Conservation (phyloP, 768 basidiomycete genomes). For the Rhizopogon roseolus region DNA sequence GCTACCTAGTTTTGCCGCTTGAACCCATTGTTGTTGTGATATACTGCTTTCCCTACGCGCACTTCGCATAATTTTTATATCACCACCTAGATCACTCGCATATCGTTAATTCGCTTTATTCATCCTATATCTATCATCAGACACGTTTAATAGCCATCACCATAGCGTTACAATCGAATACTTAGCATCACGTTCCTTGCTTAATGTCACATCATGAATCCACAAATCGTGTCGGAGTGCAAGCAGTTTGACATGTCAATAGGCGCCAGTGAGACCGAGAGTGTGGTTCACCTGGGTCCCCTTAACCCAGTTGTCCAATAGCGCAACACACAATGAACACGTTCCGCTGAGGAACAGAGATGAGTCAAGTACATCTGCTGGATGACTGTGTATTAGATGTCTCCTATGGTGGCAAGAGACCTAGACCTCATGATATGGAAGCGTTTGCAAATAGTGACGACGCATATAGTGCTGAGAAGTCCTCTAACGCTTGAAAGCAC, state of each 20-base stretch:
- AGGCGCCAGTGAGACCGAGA: not conserved
- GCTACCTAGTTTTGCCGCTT: conserved; percentile 10
- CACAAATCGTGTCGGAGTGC: not conserved
- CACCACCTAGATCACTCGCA: conserved; percentile 22
- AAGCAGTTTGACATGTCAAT: not conserved
- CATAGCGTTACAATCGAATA: conserved; percentile 21
- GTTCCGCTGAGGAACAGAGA: not conserved
- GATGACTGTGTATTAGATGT: not conserved
- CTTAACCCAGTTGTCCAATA: not conserved
- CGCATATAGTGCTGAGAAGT: not conserved
- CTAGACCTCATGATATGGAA: not conserved
- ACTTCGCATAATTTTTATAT: conserved; percentile 25
- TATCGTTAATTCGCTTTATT: conserved; percentile 28
- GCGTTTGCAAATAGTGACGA: not conserved
- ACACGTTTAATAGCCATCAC: conserved; percentile 25
- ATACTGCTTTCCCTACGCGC: conserved; percentile 34
- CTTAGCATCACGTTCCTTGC: conserved; percentile 5
- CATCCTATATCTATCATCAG: conserved; percentile 21
- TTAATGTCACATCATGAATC: conserved; percentile 1
- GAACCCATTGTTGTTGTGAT: conserved; percentile 36
- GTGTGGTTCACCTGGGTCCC: not conserved
- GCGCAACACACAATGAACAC: not conserved
- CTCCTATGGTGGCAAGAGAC: not conserved
- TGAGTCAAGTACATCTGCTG: not conserved
- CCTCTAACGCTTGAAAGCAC: not conserved